Conservation (phyloP, 108 stramenopile genomes). For the Pseudonitzschia delicatissima region DNA sequence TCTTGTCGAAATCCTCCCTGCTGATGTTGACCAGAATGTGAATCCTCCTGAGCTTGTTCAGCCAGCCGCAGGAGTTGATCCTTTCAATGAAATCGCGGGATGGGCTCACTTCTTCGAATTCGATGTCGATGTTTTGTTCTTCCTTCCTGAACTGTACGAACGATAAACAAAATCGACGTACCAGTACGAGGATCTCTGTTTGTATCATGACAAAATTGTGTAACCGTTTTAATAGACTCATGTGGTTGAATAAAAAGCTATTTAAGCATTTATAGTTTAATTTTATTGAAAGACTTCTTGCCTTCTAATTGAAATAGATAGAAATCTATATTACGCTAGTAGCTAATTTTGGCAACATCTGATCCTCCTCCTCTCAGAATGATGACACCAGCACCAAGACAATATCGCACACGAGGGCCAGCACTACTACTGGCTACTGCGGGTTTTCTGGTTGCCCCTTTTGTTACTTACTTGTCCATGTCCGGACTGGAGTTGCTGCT, state of each 20-base stretch:
- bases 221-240: constrained; percentile 3
- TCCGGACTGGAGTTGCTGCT: too few relatives aligned
- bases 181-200: background rate
- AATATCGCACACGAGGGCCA: too few relatives aligned
- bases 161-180: background rate
- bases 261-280: background rate
- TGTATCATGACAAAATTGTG: background rate
- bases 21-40: constrained; percentile 5
- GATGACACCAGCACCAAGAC: too few relatives aligned
- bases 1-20: constrained; percentile 17
- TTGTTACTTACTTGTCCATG: too few relatives aligned
- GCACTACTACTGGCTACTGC: too few relatives aligned
- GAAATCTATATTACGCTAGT: background rate
- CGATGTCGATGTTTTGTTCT: constrained; percentile 18
- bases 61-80: constrained; percentile 15
- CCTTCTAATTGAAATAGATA: background rate
- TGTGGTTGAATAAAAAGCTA: constrained; percentile 1
- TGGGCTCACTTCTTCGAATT: constrained; percentile 25
- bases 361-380: too few relatives aligned
- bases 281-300: background rate
- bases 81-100: constrained; percentile 22
- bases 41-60: constrained; percentile 16
- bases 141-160: constrained; percentile 8
- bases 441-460: too few relatives aligned
- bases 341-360: too few relatives aligned